Percentiles rank a stretch among this genome's conserved stretches.
Evolutionary conservation across 495 filamentous ascomycete species (phyloP).

Genomic region (Penicillium subrubescens): DNA sequence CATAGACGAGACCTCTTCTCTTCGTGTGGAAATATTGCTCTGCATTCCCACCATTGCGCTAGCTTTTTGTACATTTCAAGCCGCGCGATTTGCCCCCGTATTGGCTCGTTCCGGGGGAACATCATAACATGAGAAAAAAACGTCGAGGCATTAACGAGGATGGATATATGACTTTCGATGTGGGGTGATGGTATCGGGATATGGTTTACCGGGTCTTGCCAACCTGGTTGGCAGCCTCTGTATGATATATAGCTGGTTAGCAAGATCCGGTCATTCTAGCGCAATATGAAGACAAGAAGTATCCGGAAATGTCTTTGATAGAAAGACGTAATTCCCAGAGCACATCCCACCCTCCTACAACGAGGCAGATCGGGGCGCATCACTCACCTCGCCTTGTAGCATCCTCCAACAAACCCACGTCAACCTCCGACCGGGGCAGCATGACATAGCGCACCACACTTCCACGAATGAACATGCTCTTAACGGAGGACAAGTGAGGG

Average conservation of each 20-base stretch:
- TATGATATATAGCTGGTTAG: conserved; percentile 15
- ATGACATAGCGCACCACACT: conserved; percentile 97
- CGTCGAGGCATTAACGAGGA: conserved; percentile 23
- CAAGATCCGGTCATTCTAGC: neutral
- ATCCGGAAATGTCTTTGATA: neutral
- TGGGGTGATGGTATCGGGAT: conserved; percentile 13
- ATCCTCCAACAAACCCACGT: conserved; percentile 91
- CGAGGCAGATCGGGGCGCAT: neutral
- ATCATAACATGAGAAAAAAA: conserved; percentile 30
- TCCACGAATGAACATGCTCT: conserved; percentile 97
- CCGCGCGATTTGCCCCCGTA: conserved; percentile 2
- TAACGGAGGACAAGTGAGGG: conserved; percentile 91
- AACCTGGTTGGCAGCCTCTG: conserved; percentile 57
- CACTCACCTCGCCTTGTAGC: conserved; percentile 86
- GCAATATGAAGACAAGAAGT: neutral
- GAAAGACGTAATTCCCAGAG: neutral
- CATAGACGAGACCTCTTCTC: neutral
- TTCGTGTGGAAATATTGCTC: neutral
- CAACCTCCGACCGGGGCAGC: conserved; percentile 82
- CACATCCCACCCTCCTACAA: too few species aligned
- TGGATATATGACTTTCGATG: conserved; percentile 18
- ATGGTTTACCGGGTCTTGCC: conserved; percentile 46
- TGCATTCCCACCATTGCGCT: neutral
- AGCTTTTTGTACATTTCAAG: conserved; percentile 1
- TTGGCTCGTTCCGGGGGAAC: conserved; percentile 15